Base-by-base conservation (phyloP, 176 grass and related monocot species). In the Hordeum marinum region DNA sequence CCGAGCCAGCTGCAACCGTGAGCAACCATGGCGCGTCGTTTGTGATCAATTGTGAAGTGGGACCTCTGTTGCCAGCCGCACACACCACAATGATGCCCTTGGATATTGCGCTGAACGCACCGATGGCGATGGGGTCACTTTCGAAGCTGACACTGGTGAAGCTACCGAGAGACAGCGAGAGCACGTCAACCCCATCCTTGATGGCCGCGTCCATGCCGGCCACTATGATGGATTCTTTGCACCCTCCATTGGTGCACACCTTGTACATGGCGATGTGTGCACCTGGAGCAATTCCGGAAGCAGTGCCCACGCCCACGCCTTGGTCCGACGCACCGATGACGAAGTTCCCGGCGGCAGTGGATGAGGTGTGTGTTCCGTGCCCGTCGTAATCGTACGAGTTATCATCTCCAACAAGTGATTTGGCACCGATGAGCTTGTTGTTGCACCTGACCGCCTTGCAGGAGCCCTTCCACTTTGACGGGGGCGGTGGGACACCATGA, bases 121-220 rank as follows among this genome's bases (percentile, higher is more conserved):
- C 88, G 4, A 89, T 36, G 32, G 88, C 70, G 15, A 96, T 26
- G 18, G 63, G 61, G 72, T 87, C 79, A 11, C 40, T 3, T 6
- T 10, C 25, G 73, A 91, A 75, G 7, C 0, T 1, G 3, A 21
- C 18, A 15, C 1, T 15, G 1, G 0, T 1, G 27, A 2, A 3
- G 10, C 23, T 8, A 9, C 78, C 83, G 4, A 91, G 24, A 32
- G 91, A 96, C 11, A 96, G 1, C 6, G 94, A 96, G 34, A 96
- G 48, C 40, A 95, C 88, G 58, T 95, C 94, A 1, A 95, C 94
- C 23, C 94, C 94, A 11, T 96, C 94, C 52, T 45, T 83, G 50
- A 77, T 61, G 6, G 80, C 80, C 63, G 64, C 80, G 1, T 83
- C 86, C 6, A 88, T 8, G 3, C 86, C 86, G 5, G 73, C 80